phyloP scores from a whole-genome alignment of 768 basidiomycete genomes.

The Xerocomellus amylosporus region DNA sequence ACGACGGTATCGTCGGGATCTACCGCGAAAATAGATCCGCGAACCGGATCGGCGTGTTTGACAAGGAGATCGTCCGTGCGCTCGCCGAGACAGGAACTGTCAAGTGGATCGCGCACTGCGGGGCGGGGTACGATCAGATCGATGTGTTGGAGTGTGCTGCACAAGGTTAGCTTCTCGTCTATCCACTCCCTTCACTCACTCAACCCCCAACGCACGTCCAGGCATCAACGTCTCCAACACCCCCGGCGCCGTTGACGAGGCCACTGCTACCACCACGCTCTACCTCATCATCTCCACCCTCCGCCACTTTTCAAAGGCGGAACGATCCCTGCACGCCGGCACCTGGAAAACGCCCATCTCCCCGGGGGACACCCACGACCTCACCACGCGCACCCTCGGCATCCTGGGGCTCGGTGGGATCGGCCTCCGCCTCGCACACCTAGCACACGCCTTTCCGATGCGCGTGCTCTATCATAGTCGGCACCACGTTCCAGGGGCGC shows the following conservation, averaged over 20 bases:
- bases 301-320: conserved; percentile 67
- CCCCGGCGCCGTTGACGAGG: conserved; percentile 86
- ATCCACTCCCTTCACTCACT: neutral
- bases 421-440: conserved; percentile 64
- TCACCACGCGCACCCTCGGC: conserved; percentile 65
- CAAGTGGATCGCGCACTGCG: conserved; percentile 90
- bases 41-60: conserved; percentile 68
- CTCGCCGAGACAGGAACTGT: conserved; percentile 55
- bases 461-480: conserved; percentile 80
- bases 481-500: conserved; percentile 52
- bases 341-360: conserved; percentile 59
- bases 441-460: conserved; percentile 84
- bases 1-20: conserved; percentile 67
- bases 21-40: conserved; percentile 75
- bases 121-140: conserved; percentile 90
- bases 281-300: conserved; percentile 77
- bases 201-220: neutral
- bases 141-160: conserved; percentile 72
- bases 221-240: conserved; percentile 80
- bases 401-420: conserved; percentile 79
- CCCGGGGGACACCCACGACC: conserved; percentile 53
- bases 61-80: conserved; percentile 69
- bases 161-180: conserved; percentile 44
- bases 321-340: conserved; percentile 47
- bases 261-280: conserved; percentile 83